Percentiles rank a stretch among this genome's conserved stretches.
phyloP scores from a whole-genome alignment of 345 rosid genomes.

The Adansonia digitata region DNA sequence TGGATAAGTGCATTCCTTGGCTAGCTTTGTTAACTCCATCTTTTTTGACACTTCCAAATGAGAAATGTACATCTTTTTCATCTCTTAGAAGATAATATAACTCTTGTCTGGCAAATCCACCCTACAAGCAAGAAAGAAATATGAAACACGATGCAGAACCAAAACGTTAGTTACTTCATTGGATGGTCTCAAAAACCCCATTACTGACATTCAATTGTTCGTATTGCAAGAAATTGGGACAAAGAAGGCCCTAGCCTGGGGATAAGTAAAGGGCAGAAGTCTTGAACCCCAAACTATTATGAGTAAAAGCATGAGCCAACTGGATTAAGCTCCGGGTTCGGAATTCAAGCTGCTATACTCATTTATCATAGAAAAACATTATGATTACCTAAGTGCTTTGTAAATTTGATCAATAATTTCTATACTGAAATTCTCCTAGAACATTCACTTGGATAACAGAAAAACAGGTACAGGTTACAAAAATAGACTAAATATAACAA shows the following conservation, averaged over 20 bases:
- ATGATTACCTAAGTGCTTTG: neutral
- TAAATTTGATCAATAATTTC: neutral
- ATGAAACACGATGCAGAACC: too few species aligned
- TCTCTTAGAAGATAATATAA: conserved; percentile 64
- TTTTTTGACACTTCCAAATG: conserved; percentile 68
- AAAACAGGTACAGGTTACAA: neutral
- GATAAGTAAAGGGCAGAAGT: too few species aligned
- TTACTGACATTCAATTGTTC: too few species aligned
- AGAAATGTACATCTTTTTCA: conserved; percentile 81
- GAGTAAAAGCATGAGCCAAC: neutral
- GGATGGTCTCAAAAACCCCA: neutral
- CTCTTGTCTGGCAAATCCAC: conserved; percentile 81
- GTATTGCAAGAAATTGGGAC: too few species aligned
- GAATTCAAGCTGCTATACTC: too few species aligned
- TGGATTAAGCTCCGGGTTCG: neutral
- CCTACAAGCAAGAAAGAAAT: conserved; percentile 38
- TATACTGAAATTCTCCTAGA: neutral
- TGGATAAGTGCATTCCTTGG: conserved; percentile 75
- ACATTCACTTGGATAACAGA: neutral
- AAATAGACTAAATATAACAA: neutral
- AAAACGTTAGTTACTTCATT: neutral
- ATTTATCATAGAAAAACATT: neutral
- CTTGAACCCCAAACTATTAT: too few species aligned
- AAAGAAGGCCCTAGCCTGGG: too few species aligned
- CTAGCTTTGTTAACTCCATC: conserved; percentile 66